Percentiles rank a stretch among this genome's conserved stretches.
These are phyloP conservation scores for Kalmusia sp. DNA, from an alignment of 2,329 filamentous ascomycete species.

Conservation along the genomic window DNA sequence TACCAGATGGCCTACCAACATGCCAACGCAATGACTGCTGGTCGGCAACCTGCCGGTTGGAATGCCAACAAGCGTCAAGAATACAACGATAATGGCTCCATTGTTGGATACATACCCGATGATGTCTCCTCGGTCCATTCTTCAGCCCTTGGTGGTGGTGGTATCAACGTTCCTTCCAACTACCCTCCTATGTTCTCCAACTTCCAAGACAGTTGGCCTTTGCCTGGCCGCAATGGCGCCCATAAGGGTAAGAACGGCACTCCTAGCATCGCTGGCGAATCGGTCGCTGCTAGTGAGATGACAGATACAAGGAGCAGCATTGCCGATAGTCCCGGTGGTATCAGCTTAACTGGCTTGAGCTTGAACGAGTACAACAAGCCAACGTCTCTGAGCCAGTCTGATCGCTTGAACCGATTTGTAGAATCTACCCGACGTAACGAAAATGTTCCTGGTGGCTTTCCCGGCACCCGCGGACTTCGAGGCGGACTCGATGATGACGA, in stretches of 20 bases:
- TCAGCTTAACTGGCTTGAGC: slow-evolving; percentile 84
- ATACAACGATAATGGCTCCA: slow-evolving; percentile 79
- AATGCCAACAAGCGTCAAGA: slow-evolving; percentile 60
- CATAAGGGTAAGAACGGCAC: slow-evolving; percentile 70
- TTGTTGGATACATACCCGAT: slow-evolving; percentile 94
- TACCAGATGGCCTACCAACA: slow-evolving; percentile 82
- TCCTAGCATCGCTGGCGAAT: slow-evolving; percentile 87
- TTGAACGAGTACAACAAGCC: slow-evolving; percentile 75
- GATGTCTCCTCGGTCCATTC: slow-evolving; percentile 97
- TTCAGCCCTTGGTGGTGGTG: slow-evolving; percentile 82
- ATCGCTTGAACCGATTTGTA: slow-evolving; percentile 92
- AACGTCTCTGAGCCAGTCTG: slow-evolving; percentile 78
- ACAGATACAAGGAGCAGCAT: slow-evolving; percentile 84
- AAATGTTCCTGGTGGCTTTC: slow-evolving; percentile 41
- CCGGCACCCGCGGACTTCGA: slow-evolving; percentile 51
- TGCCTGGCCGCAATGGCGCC: slow-evolving; percentile 73
- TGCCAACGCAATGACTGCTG: slow-evolving; percentile 65
- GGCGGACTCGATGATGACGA: slow-evolving; percentile 77
- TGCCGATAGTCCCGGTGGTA: slow-evolving; percentile 81
- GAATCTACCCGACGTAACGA: slow-evolving; percentile 78
- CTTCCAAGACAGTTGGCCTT: slow-evolving; percentile 90
- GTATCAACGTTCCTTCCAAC: slow-evolving; percentile 77
- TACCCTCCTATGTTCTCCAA: slow-evolving; percentile 96
- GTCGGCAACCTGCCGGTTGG: slow-evolving; percentile 43
- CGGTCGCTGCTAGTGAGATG: slow-evolving; percentile 87